phyloP scores from a whole-genome alignment of 768 basidiomycete genomes.

The Gloeopeniophorella convolvens region DNA sequence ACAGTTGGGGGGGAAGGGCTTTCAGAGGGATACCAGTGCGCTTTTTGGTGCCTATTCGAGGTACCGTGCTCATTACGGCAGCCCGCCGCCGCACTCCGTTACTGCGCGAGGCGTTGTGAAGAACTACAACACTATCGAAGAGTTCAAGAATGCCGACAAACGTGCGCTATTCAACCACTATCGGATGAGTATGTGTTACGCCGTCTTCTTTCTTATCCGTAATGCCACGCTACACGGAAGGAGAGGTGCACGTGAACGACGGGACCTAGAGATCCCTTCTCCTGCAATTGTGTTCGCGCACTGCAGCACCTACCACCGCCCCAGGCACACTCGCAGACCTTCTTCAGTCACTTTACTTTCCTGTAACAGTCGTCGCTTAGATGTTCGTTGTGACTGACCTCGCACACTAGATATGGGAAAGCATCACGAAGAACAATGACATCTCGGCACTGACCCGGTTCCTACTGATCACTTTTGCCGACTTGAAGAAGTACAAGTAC shows the following conservation, averaged over 20 bases:
- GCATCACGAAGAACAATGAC: slow-evolving; percentile 45
- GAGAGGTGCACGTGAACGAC: too few relatives aligned
- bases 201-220: too few relatives aligned
- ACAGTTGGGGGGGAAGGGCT: slow-evolving; percentile 63
- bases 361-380: too few relatives aligned
- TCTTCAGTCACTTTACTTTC: too few relatives aligned
- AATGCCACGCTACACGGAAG: too few relatives aligned
- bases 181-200: slow-evolving; percentile 58
- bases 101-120: slow-evolving; percentile 63
- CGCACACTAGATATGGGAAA: slow-evolving; percentile 58
- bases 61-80: slow-evolving; percentile 23
- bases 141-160: slow-evolving; percentile 89
- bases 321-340: too few relatives aligned
- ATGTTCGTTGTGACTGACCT: too few relatives aligned
- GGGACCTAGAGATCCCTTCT: too few relatives aligned
- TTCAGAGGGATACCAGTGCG: slow-evolving; percentile 39
- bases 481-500: slow-evolving; percentile 97
- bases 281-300: too few relatives aligned
- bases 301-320: too few relatives aligned
- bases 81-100: slow-evolving; percentile 44
- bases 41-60: slow-evolving; percentile 11
- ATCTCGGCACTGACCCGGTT: slow-evolving; percentile 63
- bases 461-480: slow-evolving; percentile 88
- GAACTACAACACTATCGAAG: slow-evolving; percentile 97
- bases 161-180: slow-evolving; percentile 72